These are phyloP conservation scores for Lepidium aucheri DNA, from an alignment of 345 rosid species.

Conservation along the genomic window DNA sequence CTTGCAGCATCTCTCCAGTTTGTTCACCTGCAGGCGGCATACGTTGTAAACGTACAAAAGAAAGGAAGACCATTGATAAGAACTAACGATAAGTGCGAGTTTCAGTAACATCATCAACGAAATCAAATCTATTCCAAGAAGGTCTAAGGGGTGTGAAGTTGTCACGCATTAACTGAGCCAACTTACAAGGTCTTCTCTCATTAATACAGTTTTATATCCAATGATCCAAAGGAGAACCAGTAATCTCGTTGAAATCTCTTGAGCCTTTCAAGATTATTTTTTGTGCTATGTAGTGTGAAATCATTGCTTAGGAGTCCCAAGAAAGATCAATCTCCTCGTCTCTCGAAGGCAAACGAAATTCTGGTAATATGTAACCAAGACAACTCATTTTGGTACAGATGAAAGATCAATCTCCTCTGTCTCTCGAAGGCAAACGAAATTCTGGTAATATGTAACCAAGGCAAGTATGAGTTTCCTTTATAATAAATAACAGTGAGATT, in stretches of 20 bases:
- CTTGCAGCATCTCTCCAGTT: slow-evolving; percentile 9
- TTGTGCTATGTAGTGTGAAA: no score
- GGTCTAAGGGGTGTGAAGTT: slow-evolving; percentile 11
- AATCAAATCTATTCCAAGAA: slow-evolving; percentile 12
- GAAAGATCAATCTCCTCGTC: no score
- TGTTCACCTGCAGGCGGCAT: slow-evolving; percentile 7
- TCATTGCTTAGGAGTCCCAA: no score
- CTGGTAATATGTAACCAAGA: no score
- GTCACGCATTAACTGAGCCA: slow-evolving; percentile 4
- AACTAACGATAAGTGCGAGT: slow-evolving; percentile 8
- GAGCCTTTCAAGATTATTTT: no score
- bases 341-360: no score
- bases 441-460: no score
- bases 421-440: not conserved
- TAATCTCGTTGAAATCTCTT: no score
- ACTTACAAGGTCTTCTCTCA: no score
- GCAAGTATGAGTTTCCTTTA: not conserved
- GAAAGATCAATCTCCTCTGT: not conserved
- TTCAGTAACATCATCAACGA: slow-evolving; percentile 8
- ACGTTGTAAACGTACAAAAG: not conserved
- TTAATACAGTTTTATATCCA: not conserved
- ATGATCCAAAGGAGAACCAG: no score
- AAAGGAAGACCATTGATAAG: not conserved
- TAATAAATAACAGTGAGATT: not conserved
- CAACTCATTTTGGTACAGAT: no score